These are phyloP conservation scores for Xylaria polymorpha DNA, from an alignment of 2,329 filamentous ascomycete genomes.

Conservation along the genomic window DNA sequence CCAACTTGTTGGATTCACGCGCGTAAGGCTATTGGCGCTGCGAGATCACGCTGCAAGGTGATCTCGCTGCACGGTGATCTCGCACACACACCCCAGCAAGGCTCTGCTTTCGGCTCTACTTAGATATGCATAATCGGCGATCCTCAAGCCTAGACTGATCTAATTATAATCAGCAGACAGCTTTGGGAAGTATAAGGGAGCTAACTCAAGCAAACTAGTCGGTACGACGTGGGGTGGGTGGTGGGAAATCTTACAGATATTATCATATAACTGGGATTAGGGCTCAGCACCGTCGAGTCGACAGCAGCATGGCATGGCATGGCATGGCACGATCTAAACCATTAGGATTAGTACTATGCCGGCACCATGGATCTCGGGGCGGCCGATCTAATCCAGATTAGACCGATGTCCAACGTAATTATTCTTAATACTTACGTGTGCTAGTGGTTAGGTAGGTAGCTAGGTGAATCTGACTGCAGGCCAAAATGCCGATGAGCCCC, in stretches of 20 bases:
- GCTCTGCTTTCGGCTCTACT: constrained; percentile 2
- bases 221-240: background rate
- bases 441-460: too few species aligned
- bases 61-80: background rate
- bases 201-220: background rate
- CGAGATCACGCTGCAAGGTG: too few species aligned
- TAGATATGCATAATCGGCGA: constrained; percentile 11
- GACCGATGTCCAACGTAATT: background rate
- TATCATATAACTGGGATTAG: background rate
- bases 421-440: constrained; percentile 1
- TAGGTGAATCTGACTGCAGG: background rate
- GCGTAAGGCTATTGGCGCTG: background rate
- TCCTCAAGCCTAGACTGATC: constrained; percentile 22
- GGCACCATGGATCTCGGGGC: background rate
- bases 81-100: background rate
- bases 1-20: background rate
- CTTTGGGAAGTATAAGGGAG: background rate
- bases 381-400: constrained; percentile 25
- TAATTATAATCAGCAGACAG: constrained; percentile 29
- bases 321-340: constrained; percentile 10
- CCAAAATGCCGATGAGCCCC: background rate
- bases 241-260: too few species aligned
- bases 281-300: constrained; percentile 17
- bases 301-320: too few species aligned
- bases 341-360: background rate